Evolutionary conservation across 495 filamentous ascomycete genomes (phyloP).

Genomic region (Patellaria atrata): DNA sequence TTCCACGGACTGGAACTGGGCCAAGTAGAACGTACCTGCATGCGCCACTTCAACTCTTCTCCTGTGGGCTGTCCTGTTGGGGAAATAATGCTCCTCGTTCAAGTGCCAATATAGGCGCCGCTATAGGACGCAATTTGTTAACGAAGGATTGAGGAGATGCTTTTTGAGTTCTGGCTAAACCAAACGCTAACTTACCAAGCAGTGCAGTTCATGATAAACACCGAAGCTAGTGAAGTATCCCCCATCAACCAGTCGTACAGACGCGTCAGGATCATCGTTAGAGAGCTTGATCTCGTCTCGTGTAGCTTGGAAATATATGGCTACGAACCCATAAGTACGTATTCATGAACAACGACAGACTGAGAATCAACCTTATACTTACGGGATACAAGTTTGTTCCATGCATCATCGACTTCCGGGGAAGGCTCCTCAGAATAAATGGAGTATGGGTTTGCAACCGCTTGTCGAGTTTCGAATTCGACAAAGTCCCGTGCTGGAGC

Average conservation of each 20-base stretch:
- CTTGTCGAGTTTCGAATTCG: not conserved
- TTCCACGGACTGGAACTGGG: not conserved
- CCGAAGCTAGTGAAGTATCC: slow-evolving; percentile 5
- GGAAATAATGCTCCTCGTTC: slow-evolving; percentile 1
- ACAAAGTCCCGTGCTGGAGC: not conserved
- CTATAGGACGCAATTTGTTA: not conserved
- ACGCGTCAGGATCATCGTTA: not conserved
- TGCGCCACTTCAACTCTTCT: not conserved
- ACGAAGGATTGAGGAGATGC: not conserved
- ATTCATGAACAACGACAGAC: not conserved
- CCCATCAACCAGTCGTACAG: slow-evolving; percentile 3
- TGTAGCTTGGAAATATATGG: too few species aligned
- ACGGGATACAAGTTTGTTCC: slow-evolving; percentile 2
- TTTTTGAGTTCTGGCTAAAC: too few species aligned
- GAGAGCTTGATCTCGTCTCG: slow-evolving; percentile 1
- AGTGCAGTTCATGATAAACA: slow-evolving; percentile 8
- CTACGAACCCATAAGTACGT: not conserved
- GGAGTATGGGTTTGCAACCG: not conserved
- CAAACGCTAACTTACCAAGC: slow-evolving; percentile 4
- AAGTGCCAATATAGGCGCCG: slow-evolving; percentile 4
- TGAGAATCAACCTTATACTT: not conserved
- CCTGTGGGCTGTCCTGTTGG: slow-evolving; percentile 1
- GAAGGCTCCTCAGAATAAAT: not conserved
- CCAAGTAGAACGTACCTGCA: slow-evolving; percentile 1
- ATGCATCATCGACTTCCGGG: slow-evolving; percentile 2